Evolutionary conservation across 331 rosid genomes (phyloP), one percentile per base, ranked within the genome.

Genomic region (Spiraea crenata): DNA sequence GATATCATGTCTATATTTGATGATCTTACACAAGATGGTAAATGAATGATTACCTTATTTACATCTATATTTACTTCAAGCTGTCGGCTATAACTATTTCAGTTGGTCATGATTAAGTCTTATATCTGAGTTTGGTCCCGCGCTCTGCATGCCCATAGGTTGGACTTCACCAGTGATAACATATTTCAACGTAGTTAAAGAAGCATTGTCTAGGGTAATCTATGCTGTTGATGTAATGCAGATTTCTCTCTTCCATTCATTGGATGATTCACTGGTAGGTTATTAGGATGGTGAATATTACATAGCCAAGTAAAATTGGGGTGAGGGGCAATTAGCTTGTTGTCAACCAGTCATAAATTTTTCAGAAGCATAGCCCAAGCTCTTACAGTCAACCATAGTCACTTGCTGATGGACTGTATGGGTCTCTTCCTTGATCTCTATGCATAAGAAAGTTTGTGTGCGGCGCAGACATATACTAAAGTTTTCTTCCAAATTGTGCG

Each of bases 11-110:
- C 93, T 16, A 87, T 93, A 74, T 93, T 93, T 74, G 97, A 90
- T 16, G 97, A 90, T 77, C 92, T 93, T 79, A 93, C 98, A 49
- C 97, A 89, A 54, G 98, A 93, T 79, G 98, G 98, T 90, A 87
- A 59, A 49, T 39, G 37, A 69, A 16, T n/a, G 46, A 46, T 42
- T 17, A 25, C 61, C 40, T 25, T 64, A 15, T 57, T 16, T 70
- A 9, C 69, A 17, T 63, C 38, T 63, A 34, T 40, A 62, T 41
- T 19, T 63, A 41, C 9, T 3, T 63, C 19, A 46, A 63, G 17
- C n/a, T n/a, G 25, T 61, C 19, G 15, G 37, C 35, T 63, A 1
- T 63, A 3, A 20, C 13, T 17, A 46, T 45, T 17, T 46, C 42
- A 13, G 14, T 14, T 47, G 31, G 25, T 7, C n/a, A 16, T 38